These are phyloP conservation scores for Pistacia atlantica DNA, from an alignment of 345 rosid genomes.

Conservation along the genomic window DNA sequence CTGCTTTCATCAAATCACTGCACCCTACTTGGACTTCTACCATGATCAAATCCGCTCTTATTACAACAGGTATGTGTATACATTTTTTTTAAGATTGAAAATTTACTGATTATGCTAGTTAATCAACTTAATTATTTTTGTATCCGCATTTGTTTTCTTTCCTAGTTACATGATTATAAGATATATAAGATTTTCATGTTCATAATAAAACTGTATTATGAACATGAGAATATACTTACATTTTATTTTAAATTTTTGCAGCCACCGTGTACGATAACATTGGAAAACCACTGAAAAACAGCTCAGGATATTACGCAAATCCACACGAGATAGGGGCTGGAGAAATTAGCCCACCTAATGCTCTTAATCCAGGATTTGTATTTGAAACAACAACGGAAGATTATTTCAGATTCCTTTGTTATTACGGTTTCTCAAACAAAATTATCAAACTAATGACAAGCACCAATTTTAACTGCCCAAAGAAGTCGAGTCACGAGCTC, in stretches of 20 bases:
- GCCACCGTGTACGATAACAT: slow-evolving; percentile 53
- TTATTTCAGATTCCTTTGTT: slow-evolving; percentile 63
- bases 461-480: slow-evolving; percentile 51
- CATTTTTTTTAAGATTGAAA: too few species aligned
- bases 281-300: slow-evolving; percentile 49
- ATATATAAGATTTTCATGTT: too few species aligned
- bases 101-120: background rate
- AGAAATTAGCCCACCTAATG: slow-evolving; percentile 57
- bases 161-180: too few species aligned
- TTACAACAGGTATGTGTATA: slow-evolving; percentile 57
- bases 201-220: too few species aligned
- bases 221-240: background rate
- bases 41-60: slow-evolving; percentile 73
- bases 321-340: slow-evolving; percentile 73
- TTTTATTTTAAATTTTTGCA: slow-evolving; percentile 36
- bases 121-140: too few species aligned
- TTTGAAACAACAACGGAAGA: slow-evolving; percentile 59
- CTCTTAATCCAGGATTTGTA: slow-evolving; percentile 77
- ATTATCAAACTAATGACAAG: slow-evolving; percentile 47
- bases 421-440: slow-evolving; percentile 53
- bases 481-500: slow-evolving; percentile 28
- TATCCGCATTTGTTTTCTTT: too few species aligned
- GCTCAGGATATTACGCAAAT: slow-evolving; percentile 44
- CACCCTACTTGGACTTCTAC: slow-evolving; percentile 61
- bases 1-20: slow-evolving; percentile 58